phyloP scores from a whole-genome alignment of 2,329 filamentous ascomycete species.

The Raffaelea albimanens region DNA sequence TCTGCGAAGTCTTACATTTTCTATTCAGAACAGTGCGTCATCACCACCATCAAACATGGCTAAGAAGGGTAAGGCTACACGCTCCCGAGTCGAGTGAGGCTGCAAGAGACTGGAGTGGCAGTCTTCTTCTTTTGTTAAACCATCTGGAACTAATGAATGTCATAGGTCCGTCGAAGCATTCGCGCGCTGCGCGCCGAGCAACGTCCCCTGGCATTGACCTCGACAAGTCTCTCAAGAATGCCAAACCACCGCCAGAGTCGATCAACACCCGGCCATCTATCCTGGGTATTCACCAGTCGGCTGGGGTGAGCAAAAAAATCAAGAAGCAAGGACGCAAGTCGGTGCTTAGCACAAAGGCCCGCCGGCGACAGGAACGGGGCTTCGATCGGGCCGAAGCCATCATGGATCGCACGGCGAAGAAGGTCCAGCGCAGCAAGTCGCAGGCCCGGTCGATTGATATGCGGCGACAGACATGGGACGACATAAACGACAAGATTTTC shows the following conservation, averaged over 20 bases:
- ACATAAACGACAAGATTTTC: slow-evolving; percentile 33
- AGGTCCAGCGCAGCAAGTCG: slow-evolving; percentile 45
- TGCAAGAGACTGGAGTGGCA: too few relatives aligned
- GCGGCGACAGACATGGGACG: slow-evolving; percentile 47
- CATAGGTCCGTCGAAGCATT: slow-evolving; percentile 60
- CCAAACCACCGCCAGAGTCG: slow-evolving; percentile 39
- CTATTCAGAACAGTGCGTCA: too few relatives aligned
- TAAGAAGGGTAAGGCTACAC: background rate
- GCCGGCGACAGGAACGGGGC: slow-evolving; percentile 45
- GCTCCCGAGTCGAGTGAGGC: too few relatives aligned
- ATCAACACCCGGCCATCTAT: slow-evolving; percentile 52
- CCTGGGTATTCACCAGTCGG: slow-evolving; percentile 55
- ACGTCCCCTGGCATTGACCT: slow-evolving; percentile 60
- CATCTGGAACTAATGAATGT: too few relatives aligned
- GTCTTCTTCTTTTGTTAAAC: too few relatives aligned
- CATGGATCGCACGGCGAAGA: slow-evolving; percentile 46
- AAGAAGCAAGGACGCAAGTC: slow-evolving; percentile 44
- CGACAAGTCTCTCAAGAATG: slow-evolving; percentile 60
- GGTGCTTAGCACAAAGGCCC: slow-evolving; percentile 45
- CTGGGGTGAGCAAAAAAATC: slow-evolving; percentile 58
- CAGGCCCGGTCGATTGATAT: slow-evolving; percentile 36
- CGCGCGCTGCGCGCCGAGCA: slow-evolving; percentile 64
- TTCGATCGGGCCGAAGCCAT: slow-evolving; percentile 51
- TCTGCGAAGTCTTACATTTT: too few relatives aligned
- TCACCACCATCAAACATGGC: too few relatives aligned